Conservation (phyloP, 108 stramenopile species). For the Aurantiochytrium sp. region DNA sequence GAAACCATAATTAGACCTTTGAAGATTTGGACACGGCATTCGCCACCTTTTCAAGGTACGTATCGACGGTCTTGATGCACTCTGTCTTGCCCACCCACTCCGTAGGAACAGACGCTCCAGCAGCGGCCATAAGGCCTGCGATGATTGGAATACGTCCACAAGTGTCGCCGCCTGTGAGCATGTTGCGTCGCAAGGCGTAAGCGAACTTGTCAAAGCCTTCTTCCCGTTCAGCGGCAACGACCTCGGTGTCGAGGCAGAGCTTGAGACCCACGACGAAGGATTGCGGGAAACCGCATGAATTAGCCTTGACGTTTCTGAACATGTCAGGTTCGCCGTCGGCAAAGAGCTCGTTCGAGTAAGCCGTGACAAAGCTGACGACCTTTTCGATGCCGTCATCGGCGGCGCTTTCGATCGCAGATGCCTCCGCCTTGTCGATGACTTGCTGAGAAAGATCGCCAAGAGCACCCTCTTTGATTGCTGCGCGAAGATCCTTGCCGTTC, state of each 20-base stretch:
- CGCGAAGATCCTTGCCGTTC: not conserved
- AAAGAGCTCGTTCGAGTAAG: not conserved
- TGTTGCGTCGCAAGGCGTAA: not conserved
- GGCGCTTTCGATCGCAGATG: not conserved
- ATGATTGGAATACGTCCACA: not conserved
- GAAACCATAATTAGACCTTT: no score
- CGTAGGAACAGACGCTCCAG: not conserved
- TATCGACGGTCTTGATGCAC: no score
- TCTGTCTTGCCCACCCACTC: not conserved
- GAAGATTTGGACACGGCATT: no score
- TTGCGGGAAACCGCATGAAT: not conserved
- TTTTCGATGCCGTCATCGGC: not conserved
- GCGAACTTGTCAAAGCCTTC: not conserved
- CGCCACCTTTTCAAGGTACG: no score
- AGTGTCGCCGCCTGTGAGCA: not conserved
- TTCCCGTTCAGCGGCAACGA: not conserved
- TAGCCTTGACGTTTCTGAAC: not conserved
- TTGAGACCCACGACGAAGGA: conserved; percentile 2
- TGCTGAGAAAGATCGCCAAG: not conserved
- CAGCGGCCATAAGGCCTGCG: not conserved
- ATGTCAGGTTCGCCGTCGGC: not conserved
- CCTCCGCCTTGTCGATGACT: not conserved
- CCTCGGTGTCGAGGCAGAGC: not conserved
- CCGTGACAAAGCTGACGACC: not conserved
- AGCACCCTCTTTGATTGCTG: not conserved